Base-by-base conservation (phyloP, 2,329 filamentous ascomycete species). In the Ceratocystis lukuohia region DNA sequence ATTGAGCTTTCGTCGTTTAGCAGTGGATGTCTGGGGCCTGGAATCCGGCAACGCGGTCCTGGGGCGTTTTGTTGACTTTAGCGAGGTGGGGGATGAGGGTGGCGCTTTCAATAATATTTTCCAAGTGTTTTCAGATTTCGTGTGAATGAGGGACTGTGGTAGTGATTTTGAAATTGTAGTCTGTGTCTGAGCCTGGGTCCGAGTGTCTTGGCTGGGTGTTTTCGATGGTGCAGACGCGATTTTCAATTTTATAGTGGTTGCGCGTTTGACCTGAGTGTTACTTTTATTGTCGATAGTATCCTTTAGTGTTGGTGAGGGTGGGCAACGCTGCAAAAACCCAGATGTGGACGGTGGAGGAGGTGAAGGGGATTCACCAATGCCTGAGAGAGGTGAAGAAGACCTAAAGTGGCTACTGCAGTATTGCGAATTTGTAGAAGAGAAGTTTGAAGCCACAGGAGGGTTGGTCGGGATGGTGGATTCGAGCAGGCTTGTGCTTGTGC, bases 381-480 rank as follows among this genome's bases (percentile, higher is more conserved):
- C 73, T 1, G 82, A 84, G 53, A 84, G 77, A 44, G 82, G 81
- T 44, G 82, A 84, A 1, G 81, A 83, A 30, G 77, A 77, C 12
- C 77, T 73, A 50, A 80, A 83, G 5, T 53, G 25, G 44, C 25
- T 25, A 41, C n/a, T n/a, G 56, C 45, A 33, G 64, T 57, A 44
- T 37, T 62, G 41, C 30, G 61, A 48, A 4, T 20, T 20, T 25
- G 48, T 10, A n/a, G 48, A 50, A 25, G 48, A 50, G n/a, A 25
- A 20, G 48, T 20, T 50, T 62, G 37, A 41, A 41, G 37, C 37
- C 37, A 41, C 45, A 48, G 25, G 50, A 37, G 28, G 56, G 59
- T 25, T 12, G 41, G 30, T 62, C n/a, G 37, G 50, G 5, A 25
- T n/a, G 28, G 44, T 30, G 28, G 64, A 64, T 45, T 44, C 22